Evolutionary conservation across 129 eudicot genomes (phyloP).

Genomic region (Flaveria robusta): DNA sequence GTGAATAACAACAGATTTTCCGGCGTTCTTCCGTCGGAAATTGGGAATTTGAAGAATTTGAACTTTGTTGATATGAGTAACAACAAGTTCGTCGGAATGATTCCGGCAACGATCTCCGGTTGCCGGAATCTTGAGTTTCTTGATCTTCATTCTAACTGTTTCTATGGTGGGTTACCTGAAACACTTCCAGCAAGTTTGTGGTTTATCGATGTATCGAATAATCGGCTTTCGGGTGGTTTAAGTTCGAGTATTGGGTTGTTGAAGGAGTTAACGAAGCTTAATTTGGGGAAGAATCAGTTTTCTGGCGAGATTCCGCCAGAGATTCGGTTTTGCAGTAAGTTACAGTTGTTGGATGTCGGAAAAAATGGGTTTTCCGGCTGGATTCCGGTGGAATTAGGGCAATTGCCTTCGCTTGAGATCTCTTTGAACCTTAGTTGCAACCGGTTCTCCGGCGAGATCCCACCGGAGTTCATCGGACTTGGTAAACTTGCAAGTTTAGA

Average conservation of each 20-base stretch:
- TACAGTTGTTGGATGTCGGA: conserved; percentile 80
- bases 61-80: conserved; percentile 79
- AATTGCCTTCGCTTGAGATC: conserved; percentile 77
- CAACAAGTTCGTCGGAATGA: conserved; percentile 64
- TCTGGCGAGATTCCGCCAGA: conserved; percentile 75
- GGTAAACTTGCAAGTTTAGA: conserved; percentile 69
- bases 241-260: conserved; percentile 57
- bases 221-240: conserved; percentile 66
- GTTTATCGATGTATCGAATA: conserved; percentile 70
- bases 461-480: conserved; percentile 62
- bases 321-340: conserved; percentile 64
- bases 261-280: conserved; percentile 69
- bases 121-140: conserved; percentile 82
- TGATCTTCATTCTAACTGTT: conserved; percentile 79
- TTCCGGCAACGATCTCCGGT: conserved; percentile 68
- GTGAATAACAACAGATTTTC: conserved; percentile 57
- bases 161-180: conserved; percentile 66
- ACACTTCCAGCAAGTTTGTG: conserved; percentile 71
- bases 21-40: conserved; percentile 81
- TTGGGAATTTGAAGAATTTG: conserved; percentile 64
- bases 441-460: conserved; percentile 70
- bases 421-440: conserved; percentile 85
- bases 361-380: conserved; percentile 76
- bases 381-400: conserved; percentile 75
- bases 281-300: conserved; percentile 64